phyloP scores from a whole-genome alignment of 2,329 filamentous ascomycete species.

The Rutstroemia sydowiana region DNA sequence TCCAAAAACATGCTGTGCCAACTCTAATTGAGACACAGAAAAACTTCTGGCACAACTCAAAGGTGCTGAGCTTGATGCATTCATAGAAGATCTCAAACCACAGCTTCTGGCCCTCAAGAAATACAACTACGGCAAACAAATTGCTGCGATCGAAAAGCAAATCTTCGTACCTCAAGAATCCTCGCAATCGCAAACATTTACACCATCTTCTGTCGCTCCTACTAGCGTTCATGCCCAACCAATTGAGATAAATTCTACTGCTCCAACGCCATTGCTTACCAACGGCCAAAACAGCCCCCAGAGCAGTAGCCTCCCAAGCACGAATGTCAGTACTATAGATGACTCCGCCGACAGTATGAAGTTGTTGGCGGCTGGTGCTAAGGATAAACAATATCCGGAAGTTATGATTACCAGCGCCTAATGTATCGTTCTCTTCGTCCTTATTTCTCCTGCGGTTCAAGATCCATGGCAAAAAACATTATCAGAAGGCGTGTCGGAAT shows the following conservation, averaged over 20 bases:
- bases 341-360: constrained; percentile 21
- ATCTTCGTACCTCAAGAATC: constrained; percentile 30
- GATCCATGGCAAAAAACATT: constrained; percentile 7
- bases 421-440: constrained; percentile 1
- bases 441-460: constrained; percentile 8
- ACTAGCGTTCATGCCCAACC: constrained; percentile 29
- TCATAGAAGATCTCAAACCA: constrained; percentile 57
- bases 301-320: constrained; percentile 58
- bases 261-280: constrained; percentile 59
- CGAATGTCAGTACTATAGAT: constrained; percentile 44
- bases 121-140: constrained; percentile 58
- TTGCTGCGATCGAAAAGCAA: constrained; percentile 54
- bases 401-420: constrained; percentile 25
- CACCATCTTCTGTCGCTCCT: constrained; percentile 18
- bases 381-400: constrained; percentile 21
- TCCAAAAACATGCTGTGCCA: neutral
- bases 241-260: constrained; percentile 42
- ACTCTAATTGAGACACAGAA: constrained; percentile 46
- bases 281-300: constrained; percentile 63
- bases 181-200: constrained; percentile 11
- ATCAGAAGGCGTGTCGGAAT: constrained; percentile 10
- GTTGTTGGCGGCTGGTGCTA: constrained; percentile 13
- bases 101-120: constrained; percentile 57
- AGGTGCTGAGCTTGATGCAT: constrained; percentile 48
- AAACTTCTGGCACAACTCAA: constrained; percentile 64